A percentile compares a stretch with the other conserved stretches of the same genome.
Evolutionary conservation across 768 basidiomycete genomes (phyloP).

Genomic region (Auricularia heimuer): DNA sequence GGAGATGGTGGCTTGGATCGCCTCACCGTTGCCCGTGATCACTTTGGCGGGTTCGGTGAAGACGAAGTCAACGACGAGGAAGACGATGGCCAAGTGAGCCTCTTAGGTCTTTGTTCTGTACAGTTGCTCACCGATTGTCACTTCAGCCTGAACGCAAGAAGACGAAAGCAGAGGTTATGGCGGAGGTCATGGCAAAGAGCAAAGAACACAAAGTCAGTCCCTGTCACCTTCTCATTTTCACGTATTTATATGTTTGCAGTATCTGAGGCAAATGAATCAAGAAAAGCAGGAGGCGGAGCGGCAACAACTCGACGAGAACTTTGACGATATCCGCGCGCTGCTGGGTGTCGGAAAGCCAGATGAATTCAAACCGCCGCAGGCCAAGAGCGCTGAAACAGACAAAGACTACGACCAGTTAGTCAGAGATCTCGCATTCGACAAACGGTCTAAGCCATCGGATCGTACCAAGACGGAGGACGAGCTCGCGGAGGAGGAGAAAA

Average conservation of each 20-base stretch:
- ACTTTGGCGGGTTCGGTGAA: conserved; percentile 84
- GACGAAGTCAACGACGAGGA: conserved; percentile 46
- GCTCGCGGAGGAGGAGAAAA: conserved; percentile 78
- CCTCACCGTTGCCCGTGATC: conserved; percentile 53
- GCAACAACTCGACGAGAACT: conserved; percentile 80
- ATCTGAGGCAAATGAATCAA: conserved; percentile 78
- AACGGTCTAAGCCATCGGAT: conserved; percentile 88
- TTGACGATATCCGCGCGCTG: conserved; percentile 67
- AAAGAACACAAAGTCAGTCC: conserved; percentile 80
- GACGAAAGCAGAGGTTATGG: conserved; percentile 93
- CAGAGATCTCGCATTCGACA: conserved; percentile 85
- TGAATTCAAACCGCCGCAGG: conserved; percentile 3
- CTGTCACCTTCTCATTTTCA: conserved; percentile 1
- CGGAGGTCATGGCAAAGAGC: conserved; percentile 94
- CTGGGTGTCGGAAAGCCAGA: conserved; percentile 38
- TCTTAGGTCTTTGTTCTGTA: background rate
- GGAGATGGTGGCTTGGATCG: conserved; percentile 58
- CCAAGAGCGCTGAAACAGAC: conserved; percentile 24
- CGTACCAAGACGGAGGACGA: conserved; percentile 96
- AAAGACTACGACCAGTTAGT: conserved; percentile 89
- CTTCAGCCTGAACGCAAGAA: conserved; percentile 66
- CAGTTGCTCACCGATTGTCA: conserved; percentile 20
- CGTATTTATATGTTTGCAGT: conserved; percentile 30
- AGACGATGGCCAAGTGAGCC: conserved; percentile 33
- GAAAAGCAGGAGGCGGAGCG: conserved; percentile 80